Conservation (phyloP, 2,329 filamentous ascomycete genomes). For the Aspergillus unguis region DNA sequence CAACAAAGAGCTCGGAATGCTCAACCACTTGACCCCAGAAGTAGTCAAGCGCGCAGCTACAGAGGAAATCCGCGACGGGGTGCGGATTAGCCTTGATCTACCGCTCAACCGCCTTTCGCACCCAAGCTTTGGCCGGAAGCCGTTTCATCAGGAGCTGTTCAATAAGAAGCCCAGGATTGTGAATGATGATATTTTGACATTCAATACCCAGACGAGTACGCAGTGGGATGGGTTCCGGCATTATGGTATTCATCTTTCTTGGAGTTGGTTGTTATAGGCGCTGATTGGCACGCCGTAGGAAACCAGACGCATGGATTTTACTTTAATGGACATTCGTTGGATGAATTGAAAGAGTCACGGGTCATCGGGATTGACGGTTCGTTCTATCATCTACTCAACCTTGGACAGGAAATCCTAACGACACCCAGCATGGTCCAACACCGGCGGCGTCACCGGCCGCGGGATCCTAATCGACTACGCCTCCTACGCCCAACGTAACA, state of each 20-base stretch:
- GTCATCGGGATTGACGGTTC: slow-evolving; percentile 43
- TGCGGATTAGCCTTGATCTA: slow-evolving; percentile 57
- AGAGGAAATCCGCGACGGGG: slow-evolving; percentile 42
- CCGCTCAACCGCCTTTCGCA: slow-evolving; percentile 53
- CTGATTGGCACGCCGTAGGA: slow-evolving; percentile 22
- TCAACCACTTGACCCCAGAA: slow-evolving; percentile 54
- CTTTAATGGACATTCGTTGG: slow-evolving; percentile 42
- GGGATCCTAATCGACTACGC: slow-evolving; percentile 50
- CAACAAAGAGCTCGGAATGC: slow-evolving; percentile 52
- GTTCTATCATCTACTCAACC: slow-evolving; percentile 1
- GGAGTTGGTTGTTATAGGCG: not conserved
- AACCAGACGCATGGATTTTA: slow-evolving; percentile 43
- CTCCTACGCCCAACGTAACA: slow-evolving; percentile 42
- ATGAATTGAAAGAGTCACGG: slow-evolving; percentile 35
- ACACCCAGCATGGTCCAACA: slow-evolving; percentile 33
- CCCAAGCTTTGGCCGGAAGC: slow-evolving; percentile 55
- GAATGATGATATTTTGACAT: slow-evolving; percentile 60
- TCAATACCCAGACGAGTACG: slow-evolving; percentile 58
- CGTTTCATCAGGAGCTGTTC: slow-evolving; percentile 54
- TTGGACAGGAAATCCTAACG: not conserved
- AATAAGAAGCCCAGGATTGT: slow-evolving; percentile 52
- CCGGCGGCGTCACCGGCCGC: slow-evolving; percentile 42
- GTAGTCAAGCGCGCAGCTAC: slow-evolving; percentile 41
- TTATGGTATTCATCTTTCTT: slow-evolving; percentile 23
- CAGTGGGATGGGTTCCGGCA: slow-evolving; percentile 49